A percentile compares a stretch with the other conserved stretches of the same genome.
These are phyloP conservation scores for Gaillardinia entomophila DNA, from an alignment of 805 yeast species.

Conservation along the genomic window DNA sequence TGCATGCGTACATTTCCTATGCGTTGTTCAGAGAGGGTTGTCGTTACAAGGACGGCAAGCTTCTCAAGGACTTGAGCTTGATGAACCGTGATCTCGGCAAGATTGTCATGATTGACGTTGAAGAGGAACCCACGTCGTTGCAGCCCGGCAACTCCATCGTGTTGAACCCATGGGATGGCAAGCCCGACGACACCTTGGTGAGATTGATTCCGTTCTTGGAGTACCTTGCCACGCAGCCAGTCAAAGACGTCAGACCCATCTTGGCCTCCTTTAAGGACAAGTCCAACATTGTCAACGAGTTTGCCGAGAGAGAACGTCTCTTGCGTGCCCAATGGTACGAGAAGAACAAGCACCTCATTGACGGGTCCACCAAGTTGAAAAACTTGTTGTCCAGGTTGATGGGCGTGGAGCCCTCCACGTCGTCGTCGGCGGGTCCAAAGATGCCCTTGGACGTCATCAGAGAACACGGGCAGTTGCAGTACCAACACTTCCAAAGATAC, in stretches of 20 bases:
- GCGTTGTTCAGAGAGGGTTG: conserved; percentile 90
- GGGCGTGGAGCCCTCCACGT: conserved; percentile 50
- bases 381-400: conserved; percentile 51
- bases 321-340: conserved; percentile 67
- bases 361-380: conserved; percentile 26
- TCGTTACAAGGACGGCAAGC: conserved; percentile 79
- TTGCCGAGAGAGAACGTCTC: conserved; percentile 66
- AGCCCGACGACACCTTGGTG: conserved; percentile 72
- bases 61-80: conserved; percentile 83
- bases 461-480: conserved; percentile 88
- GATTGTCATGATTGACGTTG: conserved; percentile 73
- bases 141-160: conserved; percentile 96
- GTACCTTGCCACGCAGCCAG: conserved; percentile 82
- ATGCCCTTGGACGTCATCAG: conserved; percentile 86
- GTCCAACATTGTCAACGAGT: conserved; percentile 68
- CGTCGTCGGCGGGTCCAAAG: conserved; percentile 46
- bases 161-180: conserved; percentile 81
- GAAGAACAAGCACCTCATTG: conserved; percentile 39
- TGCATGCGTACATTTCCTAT: conserved; percentile 81
- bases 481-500: conserved; percentile 67
- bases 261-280: conserved; percentile 67
- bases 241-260: conserved; percentile 86
- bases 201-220: conserved; percentile 88
- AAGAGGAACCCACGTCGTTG: conserved; percentile 61
- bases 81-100: conserved; percentile 87